phyloP scores from a whole-genome alignment of 306 rosid species.

The Spatholobus suberectus region DNA sequence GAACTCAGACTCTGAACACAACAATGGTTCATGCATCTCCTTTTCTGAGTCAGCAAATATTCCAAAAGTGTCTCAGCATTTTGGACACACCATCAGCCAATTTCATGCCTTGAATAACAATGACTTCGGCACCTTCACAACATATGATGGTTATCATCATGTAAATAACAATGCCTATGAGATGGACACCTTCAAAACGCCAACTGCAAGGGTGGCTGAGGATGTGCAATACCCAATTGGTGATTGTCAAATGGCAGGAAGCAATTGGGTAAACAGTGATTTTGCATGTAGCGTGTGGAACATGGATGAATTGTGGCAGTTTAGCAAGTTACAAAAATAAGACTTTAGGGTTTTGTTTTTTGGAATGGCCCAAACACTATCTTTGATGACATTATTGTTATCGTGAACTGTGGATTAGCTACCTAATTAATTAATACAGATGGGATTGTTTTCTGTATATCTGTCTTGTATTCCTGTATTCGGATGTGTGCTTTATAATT shows the following conservation, averaged over 20 bases:
- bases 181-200: conserved; percentile 47
- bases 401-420: conserved; percentile 32
- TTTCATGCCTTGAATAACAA: conserved; percentile 28
- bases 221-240: conserved; percentile 40
- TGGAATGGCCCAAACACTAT: conserved; percentile 36
- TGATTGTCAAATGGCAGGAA: conserved; percentile 50
- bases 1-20: conserved; percentile 44
- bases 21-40: conserved; percentile 43
- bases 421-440: conserved; percentile 12
- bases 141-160: conserved; percentile 29
- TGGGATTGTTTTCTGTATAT: conserved; percentile 27
- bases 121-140: conserved; percentile 33
- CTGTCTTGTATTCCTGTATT: neutral
- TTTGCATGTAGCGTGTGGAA: conserved; percentile 52
- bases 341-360: conserved; percentile 36
- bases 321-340: conserved; percentile 38
- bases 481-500: neutral
- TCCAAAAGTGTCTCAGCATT: conserved; percentile 41
- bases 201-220: conserved; percentile 28
- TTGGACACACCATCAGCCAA: conserved; percentile 36
- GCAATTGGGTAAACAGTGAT: conserved; percentile 55
- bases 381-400: neutral
- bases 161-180: conserved; percentile 43
- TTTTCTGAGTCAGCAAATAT: conserved; percentile 52
- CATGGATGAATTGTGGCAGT: conserved; percentile 63